phyloP scores from a whole-genome alignment of 306 rosid genomes.

The Lathyrus oleraceus region DNA sequence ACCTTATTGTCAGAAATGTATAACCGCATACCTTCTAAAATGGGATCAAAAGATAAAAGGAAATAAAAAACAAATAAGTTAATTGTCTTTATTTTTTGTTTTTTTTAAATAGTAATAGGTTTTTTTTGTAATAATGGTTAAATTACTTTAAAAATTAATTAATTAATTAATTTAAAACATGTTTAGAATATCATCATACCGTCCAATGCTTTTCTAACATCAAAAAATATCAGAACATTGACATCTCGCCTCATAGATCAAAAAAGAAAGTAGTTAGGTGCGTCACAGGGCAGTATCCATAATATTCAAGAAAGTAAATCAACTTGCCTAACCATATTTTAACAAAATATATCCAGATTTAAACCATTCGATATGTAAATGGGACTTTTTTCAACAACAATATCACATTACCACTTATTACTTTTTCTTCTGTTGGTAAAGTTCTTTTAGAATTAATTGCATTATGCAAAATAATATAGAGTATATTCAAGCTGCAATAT shows the following conservation, averaged over 20 bases:
- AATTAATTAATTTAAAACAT: background rate
- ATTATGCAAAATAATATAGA: too few species aligned
- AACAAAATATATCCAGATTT: background rate
- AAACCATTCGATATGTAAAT: background rate
- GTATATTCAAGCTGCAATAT: too few species aligned
- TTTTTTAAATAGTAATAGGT: too few species aligned
- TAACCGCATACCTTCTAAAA: conserved; percentile 86
- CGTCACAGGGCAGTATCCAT: background rate
- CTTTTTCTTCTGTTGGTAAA: conserved; percentile 89
- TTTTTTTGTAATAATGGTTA: too few species aligned
- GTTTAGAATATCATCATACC: conserved; percentile 46
- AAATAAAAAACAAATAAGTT: background rate
- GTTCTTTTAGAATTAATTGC: too few species aligned
- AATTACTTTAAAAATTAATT: too few species aligned
- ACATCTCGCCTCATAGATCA: conserved; percentile 66
- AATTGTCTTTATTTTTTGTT: too few species aligned
- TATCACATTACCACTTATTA: conserved; percentile 71
- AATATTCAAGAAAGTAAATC: conserved; percentile 8
- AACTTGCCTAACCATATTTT: background rate
- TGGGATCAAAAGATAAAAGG: conserved; percentile 7
- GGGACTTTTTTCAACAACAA: background rate
- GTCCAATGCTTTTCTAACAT: conserved; percentile 71
- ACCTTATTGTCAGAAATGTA: conserved; percentile 89
- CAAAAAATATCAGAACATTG: conserved; percentile 67
- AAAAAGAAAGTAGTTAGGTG: background rate